Conservation (phyloP, 2,329 filamentous ascomycete species). For the Penicillium sp. region DNA sequence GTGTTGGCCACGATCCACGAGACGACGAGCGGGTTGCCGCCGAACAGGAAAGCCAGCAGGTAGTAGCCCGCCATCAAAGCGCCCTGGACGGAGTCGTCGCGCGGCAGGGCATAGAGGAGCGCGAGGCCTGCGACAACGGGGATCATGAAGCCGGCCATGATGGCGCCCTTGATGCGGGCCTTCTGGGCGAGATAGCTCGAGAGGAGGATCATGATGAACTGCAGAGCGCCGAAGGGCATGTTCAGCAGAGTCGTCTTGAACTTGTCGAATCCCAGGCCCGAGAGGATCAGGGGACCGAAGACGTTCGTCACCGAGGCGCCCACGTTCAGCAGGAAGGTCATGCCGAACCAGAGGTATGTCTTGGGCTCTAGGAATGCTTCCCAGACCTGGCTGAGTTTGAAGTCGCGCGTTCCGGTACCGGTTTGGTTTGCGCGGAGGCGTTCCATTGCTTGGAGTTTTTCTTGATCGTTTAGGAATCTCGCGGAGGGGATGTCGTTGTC, state of each 20-base stretch:
- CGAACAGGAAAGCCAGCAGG: constrained; percentile 68
- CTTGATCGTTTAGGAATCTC: constrained; percentile 52
- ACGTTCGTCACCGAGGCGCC: constrained; percentile 67
- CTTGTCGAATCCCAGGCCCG: constrained; percentile 64
- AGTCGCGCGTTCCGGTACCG: constrained; percentile 51
- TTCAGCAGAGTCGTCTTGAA: constrained; percentile 65
- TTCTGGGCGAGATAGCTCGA: constrained; percentile 64
- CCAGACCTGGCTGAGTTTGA: constrained; percentile 51
- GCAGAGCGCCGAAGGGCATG: constrained; percentile 69
- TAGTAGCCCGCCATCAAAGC: constrained; percentile 66
- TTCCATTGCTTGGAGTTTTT: constrained; percentile 53
- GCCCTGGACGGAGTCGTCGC: constrained; percentile 46
- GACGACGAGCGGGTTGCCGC: constrained; percentile 68
- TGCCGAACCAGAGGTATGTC: constrained; percentile 64
- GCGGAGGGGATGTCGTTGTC: constrained; percentile 61
- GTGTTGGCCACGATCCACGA: constrained; percentile 74
- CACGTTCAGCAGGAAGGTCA: constrained; percentile 67
- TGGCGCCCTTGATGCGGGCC: constrained; percentile 60
- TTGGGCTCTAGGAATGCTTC: constrained; percentile 53
- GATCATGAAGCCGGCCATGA: constrained; percentile 60
- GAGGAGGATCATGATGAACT: constrained; percentile 63
- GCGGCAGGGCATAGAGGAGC: constrained; percentile 61
- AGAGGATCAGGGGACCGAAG: constrained; percentile 68
- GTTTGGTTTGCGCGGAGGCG: constrained; percentile 57
- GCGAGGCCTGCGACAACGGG: constrained; percentile 64